phyloP scores from a whole-genome alignment of 768 basidiomycete species.

The Imleria badia region DNA sequence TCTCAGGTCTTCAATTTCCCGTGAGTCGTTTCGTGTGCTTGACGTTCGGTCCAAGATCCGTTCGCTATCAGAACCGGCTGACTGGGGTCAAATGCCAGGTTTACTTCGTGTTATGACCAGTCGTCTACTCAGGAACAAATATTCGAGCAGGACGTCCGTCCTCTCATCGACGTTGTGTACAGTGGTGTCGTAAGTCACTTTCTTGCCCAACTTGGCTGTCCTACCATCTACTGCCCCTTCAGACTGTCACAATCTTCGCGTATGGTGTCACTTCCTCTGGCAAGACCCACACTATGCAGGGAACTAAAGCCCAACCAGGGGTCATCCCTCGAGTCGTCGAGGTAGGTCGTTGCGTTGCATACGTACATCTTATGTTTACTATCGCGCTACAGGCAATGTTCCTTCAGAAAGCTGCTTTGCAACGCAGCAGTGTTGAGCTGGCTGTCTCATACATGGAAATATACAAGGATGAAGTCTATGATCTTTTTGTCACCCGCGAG shows the following conservation, averaged over 20 bases:
- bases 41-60: too few relatives aligned
- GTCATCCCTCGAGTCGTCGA: constrained; percentile 82
- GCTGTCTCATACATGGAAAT: constrained; percentile 84
- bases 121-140: constrained; percentile 73
- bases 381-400: constrained; percentile 53
- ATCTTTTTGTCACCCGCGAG: constrained; percentile 73
- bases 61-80: background rate
- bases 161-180: constrained; percentile 76
- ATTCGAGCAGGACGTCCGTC: constrained; percentile 71
- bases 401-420: constrained; percentile 41
- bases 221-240: background rate
- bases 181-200: constrained; percentile 61
- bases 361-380: background rate
- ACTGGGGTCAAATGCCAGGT: constrained; percentile 38
- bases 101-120: constrained; percentile 76
- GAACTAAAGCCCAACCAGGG: constrained; percentile 67
- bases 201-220: background rate
- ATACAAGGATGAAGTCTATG: constrained; percentile 89
- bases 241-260: constrained; percentile 87
- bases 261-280: constrained; percentile 92
- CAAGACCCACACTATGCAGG: constrained; percentile 94
- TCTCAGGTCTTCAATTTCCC: constrained; percentile 77
- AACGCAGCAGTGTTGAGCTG: constrained; percentile 46
- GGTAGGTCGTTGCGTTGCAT: constrained; percentile 39
- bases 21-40: constrained; percentile 38